Percentiles rank a stretch among this genome's conserved stretches.
Conservation (phyloP, 2,329 filamentous ascomycete species). For the Cryphonectria japonica region DNA sequence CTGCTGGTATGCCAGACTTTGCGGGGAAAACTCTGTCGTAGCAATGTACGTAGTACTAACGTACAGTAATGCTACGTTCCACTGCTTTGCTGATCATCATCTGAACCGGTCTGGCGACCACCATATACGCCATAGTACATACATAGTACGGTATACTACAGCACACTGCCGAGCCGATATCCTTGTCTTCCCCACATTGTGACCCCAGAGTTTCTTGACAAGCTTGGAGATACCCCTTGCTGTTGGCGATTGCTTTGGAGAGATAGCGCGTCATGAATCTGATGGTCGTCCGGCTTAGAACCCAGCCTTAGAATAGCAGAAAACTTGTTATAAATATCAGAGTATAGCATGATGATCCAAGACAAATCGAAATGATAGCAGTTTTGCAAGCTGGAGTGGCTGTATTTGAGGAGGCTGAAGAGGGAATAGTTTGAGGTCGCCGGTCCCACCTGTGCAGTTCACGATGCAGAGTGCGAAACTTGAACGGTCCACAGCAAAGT, state of each 20-base stretch:
- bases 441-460: not conserved
- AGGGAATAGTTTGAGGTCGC: not conserved
- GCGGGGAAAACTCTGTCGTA: not conserved
- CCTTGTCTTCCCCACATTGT: slow-evolving; percentile 8
- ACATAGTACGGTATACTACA: not conserved
- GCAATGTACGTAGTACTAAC: not conserved
- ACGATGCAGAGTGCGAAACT: not conserved
- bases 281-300: not conserved
- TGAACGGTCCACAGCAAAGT: not conserved
- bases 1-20: not conserved
- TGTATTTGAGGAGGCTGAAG: not conserved
- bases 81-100: not conserved
- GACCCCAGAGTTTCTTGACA: not conserved
- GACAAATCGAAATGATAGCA: not conserved
- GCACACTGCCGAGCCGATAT: not conserved
- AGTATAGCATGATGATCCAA: not conserved
- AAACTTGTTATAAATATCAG: not conserved
- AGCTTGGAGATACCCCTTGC: not conserved
- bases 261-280: not conserved
- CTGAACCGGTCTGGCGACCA: not conserved
- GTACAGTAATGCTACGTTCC: slow-evolving; percentile 10
- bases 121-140: not conserved
- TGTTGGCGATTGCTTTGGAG: not conserved
- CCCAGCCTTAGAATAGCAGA: too few species aligned
- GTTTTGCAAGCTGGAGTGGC: not conserved